Evolutionary conservation across 2,329 filamentous ascomycete species (phyloP).

Genomic region (Neophaeococcomyces mojaviensis): DNA sequence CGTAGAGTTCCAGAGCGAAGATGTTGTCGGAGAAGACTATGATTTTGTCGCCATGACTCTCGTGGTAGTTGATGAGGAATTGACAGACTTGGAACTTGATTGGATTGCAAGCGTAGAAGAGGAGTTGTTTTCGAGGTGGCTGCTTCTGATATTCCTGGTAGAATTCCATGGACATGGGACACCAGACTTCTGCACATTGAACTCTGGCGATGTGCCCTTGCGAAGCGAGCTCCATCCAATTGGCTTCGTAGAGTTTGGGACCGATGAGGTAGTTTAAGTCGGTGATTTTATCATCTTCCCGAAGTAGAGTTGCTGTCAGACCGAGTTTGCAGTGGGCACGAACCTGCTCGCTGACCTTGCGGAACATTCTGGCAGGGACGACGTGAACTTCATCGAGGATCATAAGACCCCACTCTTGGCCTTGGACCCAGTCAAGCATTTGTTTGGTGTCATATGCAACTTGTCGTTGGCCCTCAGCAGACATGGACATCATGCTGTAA

Average conservation of each 20-base stretch:
- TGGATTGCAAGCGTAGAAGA: conserved; percentile 95
- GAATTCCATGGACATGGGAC: conserved; percentile 97
- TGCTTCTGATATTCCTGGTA: conserved; percentile 84
- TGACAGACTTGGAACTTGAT: conserved; percentile 95
- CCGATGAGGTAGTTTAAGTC: conserved; percentile 97
- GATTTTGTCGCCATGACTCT: conserved; percentile 89
- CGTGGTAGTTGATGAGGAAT: conserved; percentile 97
- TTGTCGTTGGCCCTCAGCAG: conserved; percentile 65
- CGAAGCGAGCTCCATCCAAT: conserved; percentile 97
- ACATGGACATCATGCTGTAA: conserved; percentile 77
- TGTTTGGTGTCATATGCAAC: conserved; percentile 84
- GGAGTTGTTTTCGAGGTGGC: conserved; percentile 56
- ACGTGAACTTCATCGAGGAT: conserved; percentile 97
- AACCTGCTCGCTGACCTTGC: conserved; percentile 85
- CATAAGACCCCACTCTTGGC: conserved; percentile 94
- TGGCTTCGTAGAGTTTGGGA: conserved; percentile 94
- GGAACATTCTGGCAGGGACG: conserved; percentile 91
- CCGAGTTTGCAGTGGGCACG: conserved; percentile 94
- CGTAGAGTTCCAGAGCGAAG: conserved; percentile 81
- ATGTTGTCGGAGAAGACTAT: conserved; percentile 98
- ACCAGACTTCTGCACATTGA: conserved; percentile 98
- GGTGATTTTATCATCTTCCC: conserved; percentile 97
- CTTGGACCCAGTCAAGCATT: conserved; percentile 91
- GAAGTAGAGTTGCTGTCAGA: conserved; percentile 82
- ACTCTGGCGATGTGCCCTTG: conserved; percentile 95